Evolutionary conservation across 2,329 filamentous ascomycete species (phyloP).

Genomic region (Leptodontidium sp.): DNA sequence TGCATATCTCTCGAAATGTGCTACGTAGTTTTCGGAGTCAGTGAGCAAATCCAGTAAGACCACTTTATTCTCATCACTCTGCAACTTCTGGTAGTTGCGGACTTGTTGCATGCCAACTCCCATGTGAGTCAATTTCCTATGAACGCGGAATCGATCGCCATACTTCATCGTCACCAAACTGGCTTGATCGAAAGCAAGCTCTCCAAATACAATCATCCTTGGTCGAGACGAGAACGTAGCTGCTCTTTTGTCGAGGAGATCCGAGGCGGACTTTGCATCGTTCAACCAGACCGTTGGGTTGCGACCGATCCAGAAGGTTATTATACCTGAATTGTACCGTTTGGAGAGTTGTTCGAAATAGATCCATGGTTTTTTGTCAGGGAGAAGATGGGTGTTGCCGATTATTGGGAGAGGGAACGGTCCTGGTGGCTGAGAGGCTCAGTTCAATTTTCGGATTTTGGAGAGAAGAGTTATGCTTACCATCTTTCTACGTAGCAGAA

Average conservation of each 20-base stretch:
- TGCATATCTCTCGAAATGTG: constrained; percentile 39
- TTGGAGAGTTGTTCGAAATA: constrained; percentile 37
- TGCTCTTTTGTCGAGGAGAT: constrained; percentile 37
- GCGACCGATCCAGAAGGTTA: constrained; percentile 40
- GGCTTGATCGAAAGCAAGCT: constrained; percentile 33
- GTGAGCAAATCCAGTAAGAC: constrained; percentile 33
- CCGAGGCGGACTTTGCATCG: constrained; percentile 35
- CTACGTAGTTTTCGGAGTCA: constrained; percentile 40
- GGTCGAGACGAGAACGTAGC: constrained; percentile 36
- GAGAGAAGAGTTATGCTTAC: background rate
- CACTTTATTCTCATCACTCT: constrained; percentile 39
- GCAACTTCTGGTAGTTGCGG: constrained; percentile 35
- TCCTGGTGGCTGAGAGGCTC: constrained; percentile 35
- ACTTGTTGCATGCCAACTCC: constrained; percentile 39
- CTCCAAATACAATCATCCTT: constrained; percentile 38
- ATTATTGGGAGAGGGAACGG: constrained; percentile 38
- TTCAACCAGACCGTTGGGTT: constrained; percentile 36
- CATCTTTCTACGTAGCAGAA: constrained; percentile 25
- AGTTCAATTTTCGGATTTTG: constrained; percentile 25
- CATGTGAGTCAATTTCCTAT: constrained; percentile 39
- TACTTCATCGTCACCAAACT: constrained; percentile 39
- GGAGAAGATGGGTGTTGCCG: constrained; percentile 35
- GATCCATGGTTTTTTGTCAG: constrained; percentile 38
- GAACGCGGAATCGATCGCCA: constrained; percentile 35
- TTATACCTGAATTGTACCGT: constrained; percentile 32